Evolutionary conservation across 176 grass and related monocot species (phyloP).

Genomic region (Cymbopogon citratus): DNA sequence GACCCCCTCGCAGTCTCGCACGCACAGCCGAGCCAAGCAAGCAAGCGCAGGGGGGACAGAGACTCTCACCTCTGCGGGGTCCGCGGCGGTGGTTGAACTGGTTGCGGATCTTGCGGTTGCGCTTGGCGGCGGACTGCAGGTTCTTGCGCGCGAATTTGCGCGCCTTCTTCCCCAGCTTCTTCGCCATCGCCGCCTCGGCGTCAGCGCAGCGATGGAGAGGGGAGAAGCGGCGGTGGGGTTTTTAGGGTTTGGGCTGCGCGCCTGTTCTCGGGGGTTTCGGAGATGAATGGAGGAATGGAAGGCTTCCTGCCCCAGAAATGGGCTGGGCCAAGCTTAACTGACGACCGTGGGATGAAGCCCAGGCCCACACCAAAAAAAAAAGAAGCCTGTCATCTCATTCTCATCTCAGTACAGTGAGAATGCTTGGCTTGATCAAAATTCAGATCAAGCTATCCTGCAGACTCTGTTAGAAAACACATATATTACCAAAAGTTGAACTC

Average conservation of each 20-base stretch:
- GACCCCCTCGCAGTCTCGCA: neutral
- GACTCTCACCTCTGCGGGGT: slow-evolving; percentile 36
- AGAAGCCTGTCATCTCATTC: neutral
- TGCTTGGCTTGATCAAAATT: no score
- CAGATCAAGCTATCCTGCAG: no score
- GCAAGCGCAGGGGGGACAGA: neutral
- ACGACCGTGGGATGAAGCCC: neutral
- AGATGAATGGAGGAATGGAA: neutral
- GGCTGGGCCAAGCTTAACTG: neutral
- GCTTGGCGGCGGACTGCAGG: slow-evolving; percentile 67
- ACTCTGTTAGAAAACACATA: no score
- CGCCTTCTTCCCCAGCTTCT: slow-evolving; percentile 91
- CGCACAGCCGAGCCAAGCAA: neutral
- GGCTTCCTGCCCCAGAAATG: neutral
- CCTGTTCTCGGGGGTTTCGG: no score
- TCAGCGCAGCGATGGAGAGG: neutral
- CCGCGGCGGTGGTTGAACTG: slow-evolving; percentile 48
- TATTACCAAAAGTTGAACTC: no score
- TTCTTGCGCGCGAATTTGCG: slow-evolving; percentile 91
- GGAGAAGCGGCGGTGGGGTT: neutral
- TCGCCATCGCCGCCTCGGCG: slow-evolving; percentile 48
- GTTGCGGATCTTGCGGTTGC: slow-evolving; percentile 66
- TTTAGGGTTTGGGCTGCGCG: slow-evolving; percentile 23
- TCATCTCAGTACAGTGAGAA: no score
- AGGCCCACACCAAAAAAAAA: neutral